Percentiles rank a stretch among this genome's conserved stretches.
These are phyloP conservation scores for Mortierella claussenii DNA, from an alignment of 192 early-diverging fungal genomes.

Conservation along the genomic window DNA sequence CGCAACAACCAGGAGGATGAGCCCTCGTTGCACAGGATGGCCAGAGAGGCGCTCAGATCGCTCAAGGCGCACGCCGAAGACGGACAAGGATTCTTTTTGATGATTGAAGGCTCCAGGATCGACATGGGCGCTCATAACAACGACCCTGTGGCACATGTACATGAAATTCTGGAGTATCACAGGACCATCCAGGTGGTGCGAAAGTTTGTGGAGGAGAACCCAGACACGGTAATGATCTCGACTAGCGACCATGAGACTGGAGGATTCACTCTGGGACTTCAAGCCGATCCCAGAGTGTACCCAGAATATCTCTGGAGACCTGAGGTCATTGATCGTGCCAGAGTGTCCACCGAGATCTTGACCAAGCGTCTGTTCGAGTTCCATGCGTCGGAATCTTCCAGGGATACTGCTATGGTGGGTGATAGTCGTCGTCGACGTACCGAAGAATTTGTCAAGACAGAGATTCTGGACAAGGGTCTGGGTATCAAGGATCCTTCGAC, in stretches of 20 bases:
- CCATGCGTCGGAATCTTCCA: constrained; percentile 16
- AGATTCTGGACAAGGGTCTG: constrained; percentile 72
- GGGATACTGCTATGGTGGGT: neutral
- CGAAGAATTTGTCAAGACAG: constrained; percentile 56
- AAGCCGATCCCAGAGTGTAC: constrained; percentile 71
- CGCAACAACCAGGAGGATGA: constrained; percentile 52
- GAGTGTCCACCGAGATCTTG: constrained; percentile 71
- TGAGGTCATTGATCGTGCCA: constrained; percentile 72
- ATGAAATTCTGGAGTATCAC: constrained; percentile 94
- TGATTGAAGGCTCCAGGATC: constrained; percentile 97
- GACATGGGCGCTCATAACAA: constrained; percentile 98
- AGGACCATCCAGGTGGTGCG: constrained; percentile 76
- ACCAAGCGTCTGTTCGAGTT: constrained; percentile 56
- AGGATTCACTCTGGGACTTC: constrained; percentile 85
- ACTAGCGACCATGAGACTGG: constrained; percentile 98
- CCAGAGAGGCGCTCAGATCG: constrained; percentile 80
- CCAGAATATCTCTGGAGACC: constrained; percentile 94
- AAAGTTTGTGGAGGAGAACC: constrained; percentile 81
- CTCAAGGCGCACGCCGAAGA: constrained; percentile 62
- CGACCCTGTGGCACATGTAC: constrained; percentile 91
- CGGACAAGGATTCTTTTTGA: constrained; percentile 88
- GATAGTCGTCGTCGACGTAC: constrained; percentile 7
- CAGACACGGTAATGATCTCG: constrained; percentile 91
- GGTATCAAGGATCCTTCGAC: constrained; percentile 77
- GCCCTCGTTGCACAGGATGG: constrained; percentile 89